Conservation (phyloP, 2,329 filamentous ascomycete genomes). For the Talaromyces sp. region DNA sequence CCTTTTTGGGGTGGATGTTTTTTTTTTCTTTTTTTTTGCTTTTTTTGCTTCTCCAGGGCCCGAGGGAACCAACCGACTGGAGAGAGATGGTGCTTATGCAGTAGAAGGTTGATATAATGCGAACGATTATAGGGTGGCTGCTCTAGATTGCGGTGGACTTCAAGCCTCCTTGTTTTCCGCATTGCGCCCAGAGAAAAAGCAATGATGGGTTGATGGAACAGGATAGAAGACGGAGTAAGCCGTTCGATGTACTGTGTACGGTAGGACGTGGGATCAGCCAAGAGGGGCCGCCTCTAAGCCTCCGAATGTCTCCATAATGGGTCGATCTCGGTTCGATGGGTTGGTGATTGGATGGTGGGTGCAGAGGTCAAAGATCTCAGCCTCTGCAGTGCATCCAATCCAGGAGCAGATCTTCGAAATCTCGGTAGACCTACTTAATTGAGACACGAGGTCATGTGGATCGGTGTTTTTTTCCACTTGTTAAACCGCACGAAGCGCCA, state of each 20-base stretch:
- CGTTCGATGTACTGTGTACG: not conserved
- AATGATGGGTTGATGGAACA: not conserved
- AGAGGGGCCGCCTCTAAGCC: constrained; percentile 3
- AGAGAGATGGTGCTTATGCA: constrained; percentile 2
- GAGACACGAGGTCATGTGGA: constrained; percentile 21
- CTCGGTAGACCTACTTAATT: constrained; percentile 18
- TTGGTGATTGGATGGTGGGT: constrained; percentile 1
- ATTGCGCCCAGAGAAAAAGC: not conserved
- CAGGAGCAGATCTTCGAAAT: constrained; percentile 8
- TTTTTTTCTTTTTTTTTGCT: not conserved
- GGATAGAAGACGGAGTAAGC: not conserved
- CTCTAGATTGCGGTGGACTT: not conserved
- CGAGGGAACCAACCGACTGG: constrained; percentile 1
- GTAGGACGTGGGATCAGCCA: constrained; percentile 1
- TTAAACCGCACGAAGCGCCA: constrained; percentile 17
- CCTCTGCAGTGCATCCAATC: constrained; percentile 14
- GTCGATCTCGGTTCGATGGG: not conserved
- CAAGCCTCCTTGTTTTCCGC: constrained; percentile 1
- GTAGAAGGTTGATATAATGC: constrained; percentile 4
- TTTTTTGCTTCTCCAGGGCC: not conserved
- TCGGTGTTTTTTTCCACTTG: not conserved
- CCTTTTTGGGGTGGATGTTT: not conserved
- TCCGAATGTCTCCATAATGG: not conserved
- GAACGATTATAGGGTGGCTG: constrained; percentile 8
- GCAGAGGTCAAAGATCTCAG: constrained; percentile 15